Conservation (phyloP, 140 eudicot species). For the Erigeron philadelphicus region DNA sequence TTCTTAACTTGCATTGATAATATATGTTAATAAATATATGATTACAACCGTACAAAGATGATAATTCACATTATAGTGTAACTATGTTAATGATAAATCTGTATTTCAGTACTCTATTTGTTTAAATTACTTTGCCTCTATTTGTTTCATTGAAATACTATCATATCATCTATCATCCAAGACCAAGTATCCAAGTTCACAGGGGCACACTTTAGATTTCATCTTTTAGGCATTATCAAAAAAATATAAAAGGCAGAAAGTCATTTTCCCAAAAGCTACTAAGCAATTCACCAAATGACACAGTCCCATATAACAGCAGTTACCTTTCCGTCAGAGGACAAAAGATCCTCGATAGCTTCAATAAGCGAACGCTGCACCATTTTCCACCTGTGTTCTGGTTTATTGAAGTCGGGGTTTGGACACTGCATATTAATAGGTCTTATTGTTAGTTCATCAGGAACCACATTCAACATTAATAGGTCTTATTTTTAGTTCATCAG, state of each 20-base stretch:
- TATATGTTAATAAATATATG: background rate
- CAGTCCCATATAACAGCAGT: background rate
- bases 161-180: too few species aligned
- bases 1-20: background rate
- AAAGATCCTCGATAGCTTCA: constrained; percentile 68
- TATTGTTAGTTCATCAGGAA: constrained; percentile 16
- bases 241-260: too few species aligned
- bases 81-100: too few species aligned
- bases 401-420: constrained; percentile 83
- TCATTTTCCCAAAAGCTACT: background rate
- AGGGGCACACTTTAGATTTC: too few species aligned
- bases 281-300: background rate
- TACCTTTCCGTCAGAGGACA: constrained; percentile 61
- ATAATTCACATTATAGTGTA: too few species aligned
- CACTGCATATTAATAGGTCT: constrained; percentile 44
- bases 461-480: background rate
- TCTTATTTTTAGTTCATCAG: constrained; percentile 14
- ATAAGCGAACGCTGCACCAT: constrained; percentile 63
- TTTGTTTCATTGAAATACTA: too few species aligned
- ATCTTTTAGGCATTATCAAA: background rate
- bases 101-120: too few species aligned
- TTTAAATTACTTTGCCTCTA: too few species aligned
- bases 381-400: constrained; percentile 79
- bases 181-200: too few species aligned
- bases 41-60: background rate